Evolutionary conservation across 2,329 filamentous ascomycete species (phyloP).

Genomic region (Huntiella omanensis): DNA sequence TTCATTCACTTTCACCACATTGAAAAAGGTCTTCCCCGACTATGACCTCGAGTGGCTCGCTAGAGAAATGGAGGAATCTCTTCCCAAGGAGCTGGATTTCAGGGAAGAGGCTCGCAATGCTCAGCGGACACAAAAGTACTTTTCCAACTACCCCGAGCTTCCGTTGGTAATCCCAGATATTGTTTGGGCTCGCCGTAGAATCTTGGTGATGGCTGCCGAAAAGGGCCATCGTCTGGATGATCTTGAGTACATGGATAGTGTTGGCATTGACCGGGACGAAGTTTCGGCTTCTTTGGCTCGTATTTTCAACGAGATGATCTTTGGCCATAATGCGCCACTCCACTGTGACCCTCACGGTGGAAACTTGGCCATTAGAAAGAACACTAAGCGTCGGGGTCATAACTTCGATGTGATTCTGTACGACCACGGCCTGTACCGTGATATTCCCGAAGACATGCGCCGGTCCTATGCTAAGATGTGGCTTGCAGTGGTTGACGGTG

Average conservation of each 20-base stretch:
- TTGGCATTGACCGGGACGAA: constrained; percentile 83
- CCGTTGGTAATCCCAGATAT: constrained; percentile 81
- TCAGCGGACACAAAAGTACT: constrained; percentile 59
- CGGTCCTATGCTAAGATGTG: constrained; percentile 91
- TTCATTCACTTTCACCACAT: constrained; percentile 67
- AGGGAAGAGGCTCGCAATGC: constrained; percentile 72
- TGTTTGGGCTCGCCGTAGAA: constrained; percentile 71
- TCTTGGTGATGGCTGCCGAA: constrained; percentile 90
- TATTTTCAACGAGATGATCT: constrained; percentile 99
- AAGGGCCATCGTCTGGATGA: constrained; percentile 77
- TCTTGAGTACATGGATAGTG: constrained; percentile 63
- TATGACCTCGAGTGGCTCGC: constrained; percentile 96
- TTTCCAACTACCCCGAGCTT: constrained; percentile 50
- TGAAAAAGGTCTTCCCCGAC: constrained; percentile 89
- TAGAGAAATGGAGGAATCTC: constrained; percentile 74
- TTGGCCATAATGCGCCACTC: constrained; percentile 68
- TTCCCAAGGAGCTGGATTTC: constrained; percentile 88
- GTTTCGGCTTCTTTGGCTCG: constrained; percentile 77
- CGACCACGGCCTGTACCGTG: constrained; percentile 89
- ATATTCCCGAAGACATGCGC: constrained; percentile 62
- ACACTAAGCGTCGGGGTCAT: constrained; percentile 33
- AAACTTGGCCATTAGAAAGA: constrained; percentile 81
- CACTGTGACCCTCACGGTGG: constrained; percentile 96
- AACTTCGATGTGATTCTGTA: constrained; percentile 96
- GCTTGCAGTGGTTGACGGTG: constrained; percentile 84